Evolutionary conservation across 2,329 filamentous ascomycete species (phyloP).

Genomic region (Aureobasidium sp.): DNA sequence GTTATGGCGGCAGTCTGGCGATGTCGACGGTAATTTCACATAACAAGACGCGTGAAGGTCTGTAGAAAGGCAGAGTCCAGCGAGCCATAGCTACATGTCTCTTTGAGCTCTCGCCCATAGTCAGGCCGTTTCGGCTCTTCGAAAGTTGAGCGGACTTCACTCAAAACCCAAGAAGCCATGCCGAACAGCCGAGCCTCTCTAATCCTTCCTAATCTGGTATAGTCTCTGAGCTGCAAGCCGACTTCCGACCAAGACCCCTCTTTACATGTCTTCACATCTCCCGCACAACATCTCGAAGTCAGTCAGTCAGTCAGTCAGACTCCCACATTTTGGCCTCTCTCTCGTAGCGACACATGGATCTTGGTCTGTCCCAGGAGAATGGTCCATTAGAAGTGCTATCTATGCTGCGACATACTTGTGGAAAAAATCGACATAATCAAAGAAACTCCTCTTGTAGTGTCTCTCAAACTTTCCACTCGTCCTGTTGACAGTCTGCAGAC

Average conservation of each 20-base stretch:
- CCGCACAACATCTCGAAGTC: not conserved
- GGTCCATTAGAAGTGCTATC: not conserved
- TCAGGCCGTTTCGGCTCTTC: not conserved
- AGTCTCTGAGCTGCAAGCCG: not conserved
- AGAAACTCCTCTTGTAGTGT: slow-evolving; percentile 30
- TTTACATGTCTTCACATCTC: not conserved
- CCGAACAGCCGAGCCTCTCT: slow-evolving; percentile 1
- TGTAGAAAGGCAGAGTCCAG: not conserved
- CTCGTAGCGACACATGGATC: no score
- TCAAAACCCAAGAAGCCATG: not conserved
- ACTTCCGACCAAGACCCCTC: not conserved
- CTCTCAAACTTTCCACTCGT: slow-evolving; percentile 27
- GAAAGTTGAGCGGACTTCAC: not conserved
- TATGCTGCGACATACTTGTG: not conserved
- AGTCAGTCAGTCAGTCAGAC: not conserved
- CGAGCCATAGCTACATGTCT: not conserved
- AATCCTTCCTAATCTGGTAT: not conserved
- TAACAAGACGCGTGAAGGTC: not conserved
- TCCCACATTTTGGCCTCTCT: no score
- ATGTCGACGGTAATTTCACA: not conserved
- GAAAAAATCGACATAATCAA: slow-evolving; percentile 28
- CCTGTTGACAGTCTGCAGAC: slow-evolving; percentile 41
- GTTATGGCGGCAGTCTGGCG: not conserved
- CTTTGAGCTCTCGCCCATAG: not conserved
- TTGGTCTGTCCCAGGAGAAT: no score